Evolutionary conservation across 2,329 filamentous ascomycete species (phyloP), one percentile per base, ranked within the genome.

Genomic region (Fusarium circinatum): DNA sequence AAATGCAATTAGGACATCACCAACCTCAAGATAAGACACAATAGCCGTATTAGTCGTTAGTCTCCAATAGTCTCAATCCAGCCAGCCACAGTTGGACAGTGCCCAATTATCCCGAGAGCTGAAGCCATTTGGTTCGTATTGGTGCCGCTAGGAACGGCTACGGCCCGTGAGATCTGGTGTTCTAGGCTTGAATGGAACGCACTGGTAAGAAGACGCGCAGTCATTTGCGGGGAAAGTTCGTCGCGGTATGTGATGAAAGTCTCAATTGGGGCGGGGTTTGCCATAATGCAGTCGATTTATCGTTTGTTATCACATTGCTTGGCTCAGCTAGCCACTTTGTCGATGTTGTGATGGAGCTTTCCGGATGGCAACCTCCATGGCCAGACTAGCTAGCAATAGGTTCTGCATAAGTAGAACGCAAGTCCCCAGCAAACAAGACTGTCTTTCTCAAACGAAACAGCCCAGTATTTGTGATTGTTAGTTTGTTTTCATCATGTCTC

Each of bases 81-180:
- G 34, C 52, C 62, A 60, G 65, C 51, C 65, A 66, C 45, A 22
- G 28, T 49, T 38, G 22, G 12, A 18, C 12, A 22, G 17, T 17
- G 38, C 14, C 44, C 59, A 56, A 48, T 66, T 38, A 30, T 41
- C 1, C 12, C 7, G 32, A 26, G 3, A 66, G 22, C 28, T 51
- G 51, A 12, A 42, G 38, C 41, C 51, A 20, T 66, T 67, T 30
- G 39, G n/a, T 47, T 28, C 39, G 58, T 62, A 32, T 63, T 30
- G 18, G 12, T 22, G 38, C 38, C 39, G 22, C 48, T 59, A 66
- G 48, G 32, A 44, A 34, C 65, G 67, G 67, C 26, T 44, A 26
- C 68, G 68, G 68, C 24, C 68, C 48, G 61, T n/a, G 44, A 66
- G 68, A 56, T 63, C 45, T 54, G 36, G 6, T 14, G 45, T 41